phyloP scores from a whole-genome alignment of 352 stramenopile species.

The Phytopythium mirpurense region DNA sequence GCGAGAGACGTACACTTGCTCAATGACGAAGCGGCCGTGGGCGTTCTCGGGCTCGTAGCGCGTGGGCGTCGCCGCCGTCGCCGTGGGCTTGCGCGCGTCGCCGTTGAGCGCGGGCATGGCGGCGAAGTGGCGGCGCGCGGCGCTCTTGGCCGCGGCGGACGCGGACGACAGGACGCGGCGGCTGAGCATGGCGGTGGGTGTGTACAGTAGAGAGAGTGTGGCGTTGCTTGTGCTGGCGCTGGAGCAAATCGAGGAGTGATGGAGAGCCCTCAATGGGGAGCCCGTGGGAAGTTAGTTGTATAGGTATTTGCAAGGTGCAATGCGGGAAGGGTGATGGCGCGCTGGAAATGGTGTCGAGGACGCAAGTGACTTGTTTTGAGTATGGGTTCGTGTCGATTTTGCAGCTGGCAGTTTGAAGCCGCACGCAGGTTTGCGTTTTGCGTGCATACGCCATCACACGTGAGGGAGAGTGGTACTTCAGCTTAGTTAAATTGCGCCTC shows the following conservation, averaged over 20 bases:
- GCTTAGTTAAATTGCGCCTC: constrained; percentile 1
- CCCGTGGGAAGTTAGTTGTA: too few species aligned
- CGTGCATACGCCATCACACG: too few species aligned
- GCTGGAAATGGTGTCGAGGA: neutral
- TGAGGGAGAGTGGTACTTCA: too few species aligned
- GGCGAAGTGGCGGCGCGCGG: constrained; percentile 41
- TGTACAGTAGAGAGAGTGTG: too few species aligned
- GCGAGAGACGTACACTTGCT: constrained; percentile 57
- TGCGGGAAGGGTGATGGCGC: too few species aligned
- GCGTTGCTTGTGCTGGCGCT: neutral
- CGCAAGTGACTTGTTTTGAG: neutral
- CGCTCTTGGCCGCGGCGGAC: constrained; percentile 13
- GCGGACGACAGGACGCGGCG: constrained; percentile 16
- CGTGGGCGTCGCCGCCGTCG: too few species aligned
- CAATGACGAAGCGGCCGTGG: constrained; percentile 64
- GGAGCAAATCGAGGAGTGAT: constrained; percentile 2
- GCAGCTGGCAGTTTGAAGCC: too few species aligned
- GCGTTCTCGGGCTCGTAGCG: constrained; percentile 55
- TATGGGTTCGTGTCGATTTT: neutral
- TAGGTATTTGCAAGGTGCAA: too few species aligned
- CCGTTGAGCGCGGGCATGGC: constrained; percentile 18
- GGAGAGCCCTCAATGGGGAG: too few species aligned
- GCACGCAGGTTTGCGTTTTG: constrained; percentile 2
- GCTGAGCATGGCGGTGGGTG: constrained; percentile 24
- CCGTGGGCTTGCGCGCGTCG: constrained; percentile 16